These are phyloP conservation scores for Punica granatum DNA, from an alignment of 345 rosid species.

Conservation along the genomic window DNA sequence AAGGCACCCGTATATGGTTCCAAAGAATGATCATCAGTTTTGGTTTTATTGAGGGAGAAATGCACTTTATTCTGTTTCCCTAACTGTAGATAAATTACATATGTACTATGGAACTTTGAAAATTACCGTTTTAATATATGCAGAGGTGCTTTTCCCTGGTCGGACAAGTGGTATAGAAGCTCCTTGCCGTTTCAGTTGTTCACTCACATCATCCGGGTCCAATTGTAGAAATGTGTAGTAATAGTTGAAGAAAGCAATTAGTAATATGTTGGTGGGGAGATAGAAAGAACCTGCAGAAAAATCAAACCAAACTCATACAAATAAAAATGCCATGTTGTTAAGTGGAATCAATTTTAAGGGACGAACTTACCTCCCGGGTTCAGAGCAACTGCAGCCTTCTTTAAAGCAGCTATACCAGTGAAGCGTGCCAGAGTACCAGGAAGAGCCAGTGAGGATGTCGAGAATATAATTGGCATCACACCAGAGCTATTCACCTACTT, in stretches of 20 bases:
- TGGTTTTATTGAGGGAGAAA: neutral
- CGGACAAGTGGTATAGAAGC: slow-evolving; percentile 92
- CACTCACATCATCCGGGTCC: slow-evolving; percentile 98
- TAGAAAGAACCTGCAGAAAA: slow-evolving; percentile 71
- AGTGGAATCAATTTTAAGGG: neutral
- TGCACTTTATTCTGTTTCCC: neutral
- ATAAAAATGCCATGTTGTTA: neutral
- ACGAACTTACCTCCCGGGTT: slow-evolving; percentile 73
- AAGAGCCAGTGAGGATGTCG: slow-evolving; percentile 92
- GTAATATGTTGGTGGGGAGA: slow-evolving; percentile 78
- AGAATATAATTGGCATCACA: slow-evolving; percentile 95
- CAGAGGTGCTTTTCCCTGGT: slow-evolving; percentile 91
- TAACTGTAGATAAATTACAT: neutral
- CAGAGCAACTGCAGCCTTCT: slow-evolving; percentile 77
- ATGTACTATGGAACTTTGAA: neutral
- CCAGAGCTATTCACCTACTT: slow-evolving; percentile 88
- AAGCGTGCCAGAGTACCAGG: slow-evolving; percentile 91
- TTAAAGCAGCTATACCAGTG: slow-evolving; percentile 73
- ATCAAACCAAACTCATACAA: neutral
- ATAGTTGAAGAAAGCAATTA: slow-evolving; percentile 97
- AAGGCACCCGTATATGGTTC: neutral
- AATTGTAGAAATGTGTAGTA: slow-evolving; percentile 95
- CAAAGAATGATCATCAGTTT: neutral
- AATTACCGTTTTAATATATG: slow-evolving; percentile 73
- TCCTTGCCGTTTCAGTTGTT: slow-evolving; percentile 94